Evolutionary conservation across 352 stramenopile species (phyloP), one percentile per base, ranked within the genome.

Genomic region (Blastocystis hominis): DNA sequence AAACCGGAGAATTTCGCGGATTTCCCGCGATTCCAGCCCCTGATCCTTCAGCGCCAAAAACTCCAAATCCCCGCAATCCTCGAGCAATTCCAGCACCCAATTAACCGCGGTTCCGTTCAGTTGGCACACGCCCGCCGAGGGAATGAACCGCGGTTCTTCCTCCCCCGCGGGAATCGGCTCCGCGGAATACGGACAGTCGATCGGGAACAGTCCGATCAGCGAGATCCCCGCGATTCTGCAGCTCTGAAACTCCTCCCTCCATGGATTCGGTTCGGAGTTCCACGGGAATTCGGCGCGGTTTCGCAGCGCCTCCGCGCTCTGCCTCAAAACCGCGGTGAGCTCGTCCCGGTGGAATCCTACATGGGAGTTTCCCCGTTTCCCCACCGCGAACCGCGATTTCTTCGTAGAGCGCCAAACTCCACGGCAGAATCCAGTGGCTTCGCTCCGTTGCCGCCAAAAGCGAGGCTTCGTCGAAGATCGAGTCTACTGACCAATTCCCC

Each of bases 391-490:
- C 38, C 3, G 20, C n/a, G 38, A 50, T 61, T 46, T 61, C 30
- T 40, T 61, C 10, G 42, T 80, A 80, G 3, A 80, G 20, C 15
- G 50, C 34, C 3, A 38, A 42, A 30, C 47, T 66, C 70, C 70
- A 80, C 36, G 70, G 70, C 5, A 80, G n/a, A 42, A 64, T 64
- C 70, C 70, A 80, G 30, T 80, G 44, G 30, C 42, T 62, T 3
- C 36, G 20, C 13, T 30, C 17, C 50, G 30, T 24, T n/a, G n/a
- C 13, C 30, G 30, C 30, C 30, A 47, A 10, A 5, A 80, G 3
- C 6, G 3, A 17, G 15, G 42, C 30, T 20, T 50, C 40, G 34
- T 80, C 70, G 7, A 64, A 6, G 42, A 80, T 38, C 10, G 38
- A 61, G 42, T 62, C 70, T 80, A 80, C 44, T 42, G 4, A 36